Percentiles rank a stretch among this genome's conserved stretches.
These are phyloP conservation scores for Acer negundo DNA, from an alignment of 345 rosid species.

Conservation along the genomic window DNA sequence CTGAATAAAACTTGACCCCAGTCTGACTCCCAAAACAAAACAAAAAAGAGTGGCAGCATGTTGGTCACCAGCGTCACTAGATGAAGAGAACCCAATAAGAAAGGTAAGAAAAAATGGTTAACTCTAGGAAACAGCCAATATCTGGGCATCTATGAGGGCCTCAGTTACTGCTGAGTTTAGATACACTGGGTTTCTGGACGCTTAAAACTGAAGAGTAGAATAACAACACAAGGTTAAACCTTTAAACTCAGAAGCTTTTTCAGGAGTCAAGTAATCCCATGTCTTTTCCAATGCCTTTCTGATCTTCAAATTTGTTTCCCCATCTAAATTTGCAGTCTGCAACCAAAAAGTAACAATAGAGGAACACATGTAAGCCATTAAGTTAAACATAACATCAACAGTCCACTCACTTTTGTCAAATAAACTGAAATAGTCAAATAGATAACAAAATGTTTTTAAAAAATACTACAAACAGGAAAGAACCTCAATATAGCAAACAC, in stretches of 20 bases:
- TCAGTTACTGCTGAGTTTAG: neutral
- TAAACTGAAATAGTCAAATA: slow-evolving; percentile 9
- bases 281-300: slow-evolving; percentile 97
- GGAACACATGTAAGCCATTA: neutral
- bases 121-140: neutral
- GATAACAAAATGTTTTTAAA: slow-evolving; percentile 7
- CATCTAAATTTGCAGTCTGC: slow-evolving; percentile 98
- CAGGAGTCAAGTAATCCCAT: slow-evolving; percentile 94
- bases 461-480: slow-evolving; percentile 16
- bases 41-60: neutral
- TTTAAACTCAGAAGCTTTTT: slow-evolving; percentile 86
- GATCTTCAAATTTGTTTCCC: slow-evolving; percentile 98
- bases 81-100: neutral
- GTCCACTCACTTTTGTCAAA: neutral
- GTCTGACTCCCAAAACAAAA: neutral
- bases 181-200: neutral
- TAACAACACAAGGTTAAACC: slow-evolving; percentile 44
- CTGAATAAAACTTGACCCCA: neutral
- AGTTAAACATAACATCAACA: slow-evolving; percentile 7
- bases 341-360: slow-evolving; percentile 25
- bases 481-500: slow-evolving; percentile 98
- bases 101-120: neutral
- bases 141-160: neutral
- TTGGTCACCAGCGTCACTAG: neutral
- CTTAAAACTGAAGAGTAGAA: slow-evolving; percentile 14